These are phyloP conservation scores for Viola odorata DNA, from an alignment of 345 rosid species.

Conservation along the genomic window DNA sequence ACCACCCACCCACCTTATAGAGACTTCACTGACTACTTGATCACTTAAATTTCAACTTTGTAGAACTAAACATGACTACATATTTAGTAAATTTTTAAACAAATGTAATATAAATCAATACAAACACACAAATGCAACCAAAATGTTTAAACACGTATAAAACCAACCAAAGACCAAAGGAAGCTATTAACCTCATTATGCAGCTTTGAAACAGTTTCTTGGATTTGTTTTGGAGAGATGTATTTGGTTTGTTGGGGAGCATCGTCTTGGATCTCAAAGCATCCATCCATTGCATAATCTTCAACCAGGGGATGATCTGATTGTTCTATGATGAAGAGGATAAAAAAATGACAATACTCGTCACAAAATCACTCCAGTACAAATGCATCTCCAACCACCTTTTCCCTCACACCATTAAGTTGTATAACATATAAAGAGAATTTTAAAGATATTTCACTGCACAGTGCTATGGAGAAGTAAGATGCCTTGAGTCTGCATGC, in stretches of 20 bases:
- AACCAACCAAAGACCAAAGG: neutral
- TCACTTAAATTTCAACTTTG: too few relatives aligned
- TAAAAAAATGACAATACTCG: neutral
- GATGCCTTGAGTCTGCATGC: too few relatives aligned
- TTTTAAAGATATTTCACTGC: too few relatives aligned
- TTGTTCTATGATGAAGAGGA: constrained; percentile 31
- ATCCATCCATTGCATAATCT: constrained; percentile 27
- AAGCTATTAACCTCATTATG: constrained; percentile 25
- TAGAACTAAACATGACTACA: too few relatives aligned
- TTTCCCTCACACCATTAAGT: too few relatives aligned
- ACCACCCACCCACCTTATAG: too few relatives aligned
- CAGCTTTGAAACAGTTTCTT: constrained; percentile 11
- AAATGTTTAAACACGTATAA: constrained; percentile 2
- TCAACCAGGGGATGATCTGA: constrained; percentile 21
- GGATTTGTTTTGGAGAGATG: constrained; percentile 1
- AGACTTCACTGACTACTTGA: too few relatives aligned
- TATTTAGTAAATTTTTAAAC: too few relatives aligned
- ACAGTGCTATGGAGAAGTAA: too few relatives aligned
- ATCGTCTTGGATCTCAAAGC: constrained; percentile 25
- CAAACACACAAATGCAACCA: neutral
- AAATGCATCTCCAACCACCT: too few relatives aligned
- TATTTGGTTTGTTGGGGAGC: constrained; percentile 11
- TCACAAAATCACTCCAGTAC: neutral
- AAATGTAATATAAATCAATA: neutral
- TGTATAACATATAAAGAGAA: too few relatives aligned